A percentile compares a stretch with the other conserved stretches of the same genome.
Conservation (phyloP, 495 filamentous ascomycete genomes). For the Tuber aestivum region DNA sequence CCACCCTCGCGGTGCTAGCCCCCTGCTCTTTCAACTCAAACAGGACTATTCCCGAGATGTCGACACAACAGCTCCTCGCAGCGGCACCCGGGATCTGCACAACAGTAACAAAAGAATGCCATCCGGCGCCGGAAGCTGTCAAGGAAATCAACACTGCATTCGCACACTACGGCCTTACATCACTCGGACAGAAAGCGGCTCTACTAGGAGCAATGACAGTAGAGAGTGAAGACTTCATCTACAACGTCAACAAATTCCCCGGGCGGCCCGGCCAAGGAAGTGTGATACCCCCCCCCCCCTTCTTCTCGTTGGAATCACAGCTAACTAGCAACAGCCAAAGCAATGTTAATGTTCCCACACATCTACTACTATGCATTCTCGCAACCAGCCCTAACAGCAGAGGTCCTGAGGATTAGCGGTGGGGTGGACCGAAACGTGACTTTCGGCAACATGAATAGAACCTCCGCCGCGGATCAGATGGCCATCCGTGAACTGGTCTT, state of each 20-base stretch:
- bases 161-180: constrained; percentile 52
- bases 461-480: constrained; percentile 38
- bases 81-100: background rate
- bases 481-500: constrained; percentile 56
- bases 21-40: background rate
- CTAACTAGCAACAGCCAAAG: constrained; percentile 48
- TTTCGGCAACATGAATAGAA: constrained; percentile 42
- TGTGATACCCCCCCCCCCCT: constrained; percentile 42
- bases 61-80: background rate
- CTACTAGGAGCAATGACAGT: constrained; percentile 59
- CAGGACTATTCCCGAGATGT: background rate
- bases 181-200: constrained; percentile 56
- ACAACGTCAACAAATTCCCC: constrained; percentile 60
- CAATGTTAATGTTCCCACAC: constrained; percentile 63
- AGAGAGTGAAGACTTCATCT: constrained; percentile 64
- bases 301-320: background rate
- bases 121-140: background rate
- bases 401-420: constrained; percentile 7
- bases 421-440: constrained; percentile 37
- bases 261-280: constrained; percentile 65
- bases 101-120: constrained; percentile 10
- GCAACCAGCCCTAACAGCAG: constrained; percentile 47
- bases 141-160: constrained; percentile 51
- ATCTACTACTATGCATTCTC: constrained; percentile 57
- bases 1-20: background rate